Conservation (phyloP, 2,329 filamentous ascomycete genomes). For the Monilinia fructicola region DNA sequence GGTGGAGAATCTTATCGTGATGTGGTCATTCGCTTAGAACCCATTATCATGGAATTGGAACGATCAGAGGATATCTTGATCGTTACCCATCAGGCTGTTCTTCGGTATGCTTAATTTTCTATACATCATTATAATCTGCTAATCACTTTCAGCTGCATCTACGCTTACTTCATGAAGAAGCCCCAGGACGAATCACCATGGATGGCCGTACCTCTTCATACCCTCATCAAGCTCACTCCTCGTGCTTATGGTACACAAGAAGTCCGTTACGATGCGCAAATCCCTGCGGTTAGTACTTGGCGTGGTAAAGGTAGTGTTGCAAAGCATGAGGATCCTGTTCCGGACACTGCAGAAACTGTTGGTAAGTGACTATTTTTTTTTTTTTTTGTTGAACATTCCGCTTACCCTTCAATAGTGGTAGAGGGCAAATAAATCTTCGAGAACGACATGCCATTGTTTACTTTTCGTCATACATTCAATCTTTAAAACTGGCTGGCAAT, state of each 20-base stretch:
- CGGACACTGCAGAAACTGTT: constrained; percentile 17
- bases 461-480: constrained; percentile 1
- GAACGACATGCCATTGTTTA: neutral
- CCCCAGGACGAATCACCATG: constrained; percentile 90
- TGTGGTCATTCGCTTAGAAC: constrained; percentile 94
- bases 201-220: constrained; percentile 98
- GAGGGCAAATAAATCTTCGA: neutral
- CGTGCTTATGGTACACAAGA: constrained; percentile 92
- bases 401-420: neutral
- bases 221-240: constrained; percentile 92
- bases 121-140: neutral
- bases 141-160: constrained; percentile 67
- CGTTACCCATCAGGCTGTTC: constrained; percentile 93
- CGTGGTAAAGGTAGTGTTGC: constrained; percentile 89
- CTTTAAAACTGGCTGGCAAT: constrained; percentile 3
- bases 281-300: constrained; percentile 95
- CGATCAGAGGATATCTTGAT: constrained; percentile 96
- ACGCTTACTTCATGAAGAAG: constrained; percentile 98
- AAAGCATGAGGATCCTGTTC: constrained; percentile 64
- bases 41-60: constrained; percentile 99
- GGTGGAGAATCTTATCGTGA: constrained; percentile 95
- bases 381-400: neutral
- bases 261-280: constrained; percentile 82
- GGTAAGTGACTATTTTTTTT: neutral
- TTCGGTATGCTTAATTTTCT: constrained; percentile 47